Conservation (phyloP, 805 yeast genomes). For the Teunomyces stri region DNA sequence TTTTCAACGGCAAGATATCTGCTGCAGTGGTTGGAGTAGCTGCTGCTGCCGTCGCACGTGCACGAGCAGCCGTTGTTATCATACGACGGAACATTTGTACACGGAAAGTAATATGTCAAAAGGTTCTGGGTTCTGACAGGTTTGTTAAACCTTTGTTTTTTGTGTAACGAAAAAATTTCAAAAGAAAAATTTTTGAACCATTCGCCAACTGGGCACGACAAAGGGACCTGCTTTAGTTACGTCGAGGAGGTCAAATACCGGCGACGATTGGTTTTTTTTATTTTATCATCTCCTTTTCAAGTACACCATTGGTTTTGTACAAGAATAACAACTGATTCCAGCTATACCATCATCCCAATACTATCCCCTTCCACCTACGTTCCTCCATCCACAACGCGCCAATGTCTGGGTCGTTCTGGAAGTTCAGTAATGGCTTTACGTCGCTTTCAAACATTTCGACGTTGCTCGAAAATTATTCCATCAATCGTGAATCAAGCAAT, state of each 20-base stretch:
- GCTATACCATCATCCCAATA: not conserved
- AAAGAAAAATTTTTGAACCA: conserved; percentile 1
- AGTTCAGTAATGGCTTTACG: conserved; percentile 45
- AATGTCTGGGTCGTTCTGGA: conserved; percentile 50
- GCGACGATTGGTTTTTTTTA: not conserved
- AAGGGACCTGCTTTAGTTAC: not conserved
- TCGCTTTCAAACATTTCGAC: conserved; percentile 41
- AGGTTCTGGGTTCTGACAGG: not conserved
- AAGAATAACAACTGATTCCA: not conserved
- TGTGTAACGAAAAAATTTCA: conserved; percentile 2
- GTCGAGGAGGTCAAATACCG: not conserved
- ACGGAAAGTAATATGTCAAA: too few species aligned
- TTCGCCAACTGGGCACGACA: not conserved
- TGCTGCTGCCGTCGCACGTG: not conserved
- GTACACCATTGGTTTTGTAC: not conserved
- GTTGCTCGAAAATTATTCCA: conserved; percentile 33
- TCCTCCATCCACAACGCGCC: not conserved
- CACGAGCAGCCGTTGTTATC: not conserved
- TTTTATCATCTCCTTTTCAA: not conserved
- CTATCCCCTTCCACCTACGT: too few species aligned
- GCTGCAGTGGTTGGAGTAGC: conserved; percentile 3
- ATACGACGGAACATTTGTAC: not conserved
- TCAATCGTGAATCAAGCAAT: conserved; percentile 16
- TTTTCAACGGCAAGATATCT: conserved; percentile 49
- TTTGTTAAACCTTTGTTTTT: not conserved